A percentile compares a stretch with the other conserved stretches of the same genome.
phyloP scores from a whole-genome alignment of 2,329 filamentous ascomycete species.

The Colletotrichum sp. region DNA sequence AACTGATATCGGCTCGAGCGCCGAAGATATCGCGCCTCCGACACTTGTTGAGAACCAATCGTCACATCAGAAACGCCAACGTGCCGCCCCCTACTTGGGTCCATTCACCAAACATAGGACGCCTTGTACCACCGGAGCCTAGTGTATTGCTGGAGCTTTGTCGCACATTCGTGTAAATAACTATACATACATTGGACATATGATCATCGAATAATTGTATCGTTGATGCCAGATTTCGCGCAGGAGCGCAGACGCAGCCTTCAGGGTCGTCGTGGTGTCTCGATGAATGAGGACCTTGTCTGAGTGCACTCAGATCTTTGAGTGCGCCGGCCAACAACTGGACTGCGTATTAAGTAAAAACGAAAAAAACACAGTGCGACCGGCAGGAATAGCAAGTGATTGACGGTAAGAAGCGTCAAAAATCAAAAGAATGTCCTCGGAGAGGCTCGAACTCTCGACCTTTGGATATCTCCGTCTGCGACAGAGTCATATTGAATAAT shows the following conservation, averaged over 20 bases:
- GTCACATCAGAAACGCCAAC: background rate
- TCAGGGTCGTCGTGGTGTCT: background rate
- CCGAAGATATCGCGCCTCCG: background rate
- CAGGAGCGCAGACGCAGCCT: background rate
- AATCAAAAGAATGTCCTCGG: constrained; percentile 1
- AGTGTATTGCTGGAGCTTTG: background rate
- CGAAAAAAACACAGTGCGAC: no score
- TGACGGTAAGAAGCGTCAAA: background rate
- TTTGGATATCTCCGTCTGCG: constrained; percentile 3
- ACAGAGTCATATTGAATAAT: constrained; percentile 1
- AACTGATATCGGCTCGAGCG: background rate
- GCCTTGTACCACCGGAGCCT: background rate
- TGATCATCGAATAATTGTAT: background rate
- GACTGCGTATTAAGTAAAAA: no score
- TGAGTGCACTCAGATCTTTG: background rate
- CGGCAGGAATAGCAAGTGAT: no score
- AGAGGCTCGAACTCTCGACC: constrained; percentile 21
- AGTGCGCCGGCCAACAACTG: background rate
- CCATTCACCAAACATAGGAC: background rate
- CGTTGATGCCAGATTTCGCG: background rate
- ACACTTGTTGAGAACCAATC: background rate
- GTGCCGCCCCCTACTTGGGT: background rate
- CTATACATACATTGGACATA: background rate
- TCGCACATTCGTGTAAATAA: background rate
- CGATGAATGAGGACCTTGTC: background rate